A percentile compares a stretch with the other conserved stretches of the same genome.
These are phyloP conservation scores for Venturia nashicola DNA, from an alignment of 2,329 filamentous ascomycete genomes.

Conservation along the genomic window DNA sequence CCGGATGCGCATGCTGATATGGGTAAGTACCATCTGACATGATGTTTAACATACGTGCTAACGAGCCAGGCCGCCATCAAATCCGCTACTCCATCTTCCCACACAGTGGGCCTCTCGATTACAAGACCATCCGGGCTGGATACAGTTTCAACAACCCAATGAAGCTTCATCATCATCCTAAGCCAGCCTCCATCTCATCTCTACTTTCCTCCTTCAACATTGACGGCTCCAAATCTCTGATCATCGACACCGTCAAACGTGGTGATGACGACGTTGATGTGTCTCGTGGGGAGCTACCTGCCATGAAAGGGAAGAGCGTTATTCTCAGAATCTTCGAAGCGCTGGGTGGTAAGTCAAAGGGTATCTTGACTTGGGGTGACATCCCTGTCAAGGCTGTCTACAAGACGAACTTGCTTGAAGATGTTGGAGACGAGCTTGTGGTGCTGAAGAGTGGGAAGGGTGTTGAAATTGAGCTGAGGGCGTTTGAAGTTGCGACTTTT, in stretches of 20 bases:
- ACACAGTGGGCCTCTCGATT: slow-evolving; percentile 59
- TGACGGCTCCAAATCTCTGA: slow-evolving; percentile 50
- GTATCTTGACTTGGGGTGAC: slow-evolving; percentile 50
- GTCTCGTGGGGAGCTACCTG: slow-evolving; percentile 40
- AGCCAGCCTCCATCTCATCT: slow-evolving; percentile 16
- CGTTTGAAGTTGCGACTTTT: slow-evolving; percentile 80
- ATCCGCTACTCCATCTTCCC: slow-evolving; percentile 89
- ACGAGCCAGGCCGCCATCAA: slow-evolving; percentile 45
- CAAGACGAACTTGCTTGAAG: slow-evolving; percentile 82
- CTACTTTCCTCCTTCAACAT: slow-evolving; percentile 51
- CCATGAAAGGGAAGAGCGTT: slow-evolving; percentile 62
- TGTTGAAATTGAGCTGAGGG: slow-evolving; percentile 41
- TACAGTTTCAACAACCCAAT: slow-evolving; percentile 86
- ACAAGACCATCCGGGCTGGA: slow-evolving; percentile 66
- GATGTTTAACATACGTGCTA: not conserved
- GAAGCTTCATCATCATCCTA: slow-evolving; percentile 34
- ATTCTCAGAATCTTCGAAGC: slow-evolving; percentile 81
- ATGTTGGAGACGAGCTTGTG: slow-evolving; percentile 59
- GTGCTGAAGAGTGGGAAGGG: slow-evolving; percentile 37
- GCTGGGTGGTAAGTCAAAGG: slow-evolving; percentile 68
- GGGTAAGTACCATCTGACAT: slow-evolving; percentile 32
- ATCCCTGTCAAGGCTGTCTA: slow-evolving; percentile 63
- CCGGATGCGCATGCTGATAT: slow-evolving; percentile 92
- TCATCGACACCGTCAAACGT: slow-evolving; percentile 85
- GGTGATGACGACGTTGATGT: slow-evolving; percentile 50